phyloP scores from a whole-genome alignment of 2,329 filamentous ascomycete genomes.

The Macrophomina pseudophaseolina region DNA sequence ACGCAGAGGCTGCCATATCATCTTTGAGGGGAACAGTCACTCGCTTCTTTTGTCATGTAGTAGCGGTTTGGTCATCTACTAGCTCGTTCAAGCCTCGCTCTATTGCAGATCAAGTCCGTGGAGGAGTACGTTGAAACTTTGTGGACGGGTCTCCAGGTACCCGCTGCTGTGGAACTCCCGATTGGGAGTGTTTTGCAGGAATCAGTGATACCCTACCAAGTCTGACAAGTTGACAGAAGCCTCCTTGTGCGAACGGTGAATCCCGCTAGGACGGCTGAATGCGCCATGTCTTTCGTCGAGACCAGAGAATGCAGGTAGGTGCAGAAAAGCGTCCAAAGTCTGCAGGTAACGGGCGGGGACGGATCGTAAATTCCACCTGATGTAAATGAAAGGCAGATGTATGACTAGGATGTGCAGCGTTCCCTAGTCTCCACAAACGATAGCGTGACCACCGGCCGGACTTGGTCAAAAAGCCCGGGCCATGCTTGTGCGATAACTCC shows the following conservation, averaged over 20 bases:
- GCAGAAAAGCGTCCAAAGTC: not conserved
- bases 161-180: conserved; percentile 13
- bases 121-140: not conserved
- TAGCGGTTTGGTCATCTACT: too few species aligned
- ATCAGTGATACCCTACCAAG: not conserved
- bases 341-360: not conserved
- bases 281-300: conserved; percentile 1
- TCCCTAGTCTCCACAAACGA: not conserved
- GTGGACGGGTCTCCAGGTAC: conserved; percentile 10
- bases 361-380: not conserved
- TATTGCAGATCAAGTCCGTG: too few species aligned
- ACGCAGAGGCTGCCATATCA: not conserved
- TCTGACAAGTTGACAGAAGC: conserved; percentile 18
- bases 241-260: not conserved
- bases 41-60: not conserved
- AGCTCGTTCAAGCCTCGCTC: too few species aligned
- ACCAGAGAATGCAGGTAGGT: not conserved
- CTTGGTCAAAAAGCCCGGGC: not conserved
- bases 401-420: conserved; percentile 1
- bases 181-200: conserved; percentile 13
- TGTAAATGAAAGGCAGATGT: conserved; percentile 1
- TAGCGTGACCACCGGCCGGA: not conserved
- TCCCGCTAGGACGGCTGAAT: not conserved
- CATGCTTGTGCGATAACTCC: conserved; percentile 6
- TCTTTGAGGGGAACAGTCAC: not conserved